Conservation (phyloP, 305 asterid genomes). For the Stenogyne calaminthoides region DNA sequence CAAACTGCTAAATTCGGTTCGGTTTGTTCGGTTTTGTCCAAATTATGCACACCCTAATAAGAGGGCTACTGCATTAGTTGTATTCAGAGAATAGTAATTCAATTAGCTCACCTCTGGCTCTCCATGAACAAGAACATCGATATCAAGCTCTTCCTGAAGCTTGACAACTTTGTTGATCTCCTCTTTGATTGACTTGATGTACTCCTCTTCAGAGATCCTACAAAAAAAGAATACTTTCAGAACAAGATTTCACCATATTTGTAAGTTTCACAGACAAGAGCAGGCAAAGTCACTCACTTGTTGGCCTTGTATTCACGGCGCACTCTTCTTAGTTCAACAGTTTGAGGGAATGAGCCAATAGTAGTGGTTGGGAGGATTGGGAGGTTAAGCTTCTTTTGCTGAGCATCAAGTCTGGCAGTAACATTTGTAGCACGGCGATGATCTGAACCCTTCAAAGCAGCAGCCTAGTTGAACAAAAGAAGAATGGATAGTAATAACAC, state of each 20-base stretch:
- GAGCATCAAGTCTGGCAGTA: conserved; percentile 77
- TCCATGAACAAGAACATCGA: conserved; percentile 84
- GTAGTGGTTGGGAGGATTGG: conserved; percentile 82
- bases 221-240: conserved; percentile 32
- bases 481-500: conserved; percentile 28
- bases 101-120: conserved; percentile 69
- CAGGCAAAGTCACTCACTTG: conserved; percentile 46
- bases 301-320: conserved; percentile 89
- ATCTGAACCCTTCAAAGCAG: conserved; percentile 72
- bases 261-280: conserved; percentile 2
- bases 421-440: conserved; percentile 76
- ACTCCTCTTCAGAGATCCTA: conserved; percentile 78
- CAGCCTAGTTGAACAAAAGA: conserved; percentile 47
- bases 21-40: too few relatives aligned
- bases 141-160: conserved; percentile 85
- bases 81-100: background rate
- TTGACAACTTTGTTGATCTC: conserved; percentile 75
- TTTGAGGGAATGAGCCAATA: conserved; percentile 84
- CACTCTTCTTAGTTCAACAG: conserved; percentile 73
- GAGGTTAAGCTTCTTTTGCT: conserved; percentile 79
- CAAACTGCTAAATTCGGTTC: too few relatives aligned
- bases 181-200: conserved; percentile 58
- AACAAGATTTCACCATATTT: conserved; percentile 1
- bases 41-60: too few relatives aligned
- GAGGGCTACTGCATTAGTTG: background rate